Base-by-base conservation (phyloP, 495 filamentous ascomycete species). In the Tuber brumale region DNA sequence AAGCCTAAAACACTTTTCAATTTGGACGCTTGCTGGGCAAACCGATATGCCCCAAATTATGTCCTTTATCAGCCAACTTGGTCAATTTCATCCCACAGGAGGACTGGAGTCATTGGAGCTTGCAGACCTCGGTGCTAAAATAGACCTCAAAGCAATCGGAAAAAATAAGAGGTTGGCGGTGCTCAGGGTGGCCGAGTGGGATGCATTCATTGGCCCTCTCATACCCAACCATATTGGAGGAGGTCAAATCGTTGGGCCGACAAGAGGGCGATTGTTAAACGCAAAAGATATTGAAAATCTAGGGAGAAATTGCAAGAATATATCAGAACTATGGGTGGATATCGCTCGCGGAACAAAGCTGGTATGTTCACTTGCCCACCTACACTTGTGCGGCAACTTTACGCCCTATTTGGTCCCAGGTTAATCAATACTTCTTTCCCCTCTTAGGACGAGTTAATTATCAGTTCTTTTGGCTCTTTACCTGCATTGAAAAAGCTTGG, bases 381-480 rank as follows among this genome's bases (percentile, higher is more conserved):
- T 27, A 27, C 10, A 3, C 10, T 27, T 16, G 57, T 66, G 27
- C 27, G 23, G 12, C 14, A 5, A 12, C 1, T 66, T 66, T 31
- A 35, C 31, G 57, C 27, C 43, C 44, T 41, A 39, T 66, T 66
- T 16, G 16, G 66, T 72, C 35, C 37, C 44, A n/a, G n/a, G 19
- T 72, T 75, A 71, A 46, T 71, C 31, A 46, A 61, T 71, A 39
- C 35, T 71, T 39, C 35, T 69, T 43, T 9, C 23, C 16, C 41
- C 39, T 41, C 27, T 39, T 31, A 76, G 74, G 74, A 72, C 39
- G 74, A 72, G 46, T 8, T 42, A 19, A 41, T 76, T 31, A 69
- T 76, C 23, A 35, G n/a, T 35, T 72, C 74, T 35, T 69, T 76
- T 61, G 46, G 74, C 45, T 76, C 74, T 21, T n/a, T 76, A 57